Evolutionary conservation across 78 protist genomes (phyloP).

Genomic region (Salpingoeca rosetta): DNA sequence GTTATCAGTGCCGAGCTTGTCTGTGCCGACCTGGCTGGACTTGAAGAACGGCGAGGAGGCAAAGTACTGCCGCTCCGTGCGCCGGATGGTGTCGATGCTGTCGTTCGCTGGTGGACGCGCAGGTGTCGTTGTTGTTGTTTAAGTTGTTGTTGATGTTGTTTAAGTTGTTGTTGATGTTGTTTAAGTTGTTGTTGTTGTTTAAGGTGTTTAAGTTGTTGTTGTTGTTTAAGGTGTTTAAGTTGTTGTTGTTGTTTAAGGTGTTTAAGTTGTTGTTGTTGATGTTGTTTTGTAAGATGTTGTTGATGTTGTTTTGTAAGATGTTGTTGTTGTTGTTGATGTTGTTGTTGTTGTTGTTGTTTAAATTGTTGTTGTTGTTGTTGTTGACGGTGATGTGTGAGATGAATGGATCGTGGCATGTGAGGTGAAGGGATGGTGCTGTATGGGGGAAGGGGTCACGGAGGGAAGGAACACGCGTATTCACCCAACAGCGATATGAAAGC

Average conservation of each 20-base stretch:
- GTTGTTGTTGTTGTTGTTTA: not conserved
- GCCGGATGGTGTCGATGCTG: not conserved
- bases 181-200: too few species aligned
- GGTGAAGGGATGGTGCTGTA: not conserved
- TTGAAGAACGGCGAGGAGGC: not conserved
- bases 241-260: not conserved
- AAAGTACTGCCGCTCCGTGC: not conserved
- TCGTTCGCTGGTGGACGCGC: too few species aligned
- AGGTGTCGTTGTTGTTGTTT: too few species aligned
- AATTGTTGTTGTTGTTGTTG: not conserved
- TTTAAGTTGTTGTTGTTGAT: not conserved
- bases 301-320: not conserved
- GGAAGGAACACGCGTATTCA: not conserved
- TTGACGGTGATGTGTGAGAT: not conserved
- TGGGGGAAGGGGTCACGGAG: not conserved
- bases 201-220: not conserved
- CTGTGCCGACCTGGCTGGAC: not conserved
- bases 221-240: not conserved
- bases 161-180: too few species aligned
- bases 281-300: not conserved
- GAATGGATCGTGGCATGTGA: too few species aligned
- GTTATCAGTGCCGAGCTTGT: not conserved
- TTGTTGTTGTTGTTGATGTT: not conserved
- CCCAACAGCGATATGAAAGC: not conserved
- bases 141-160: too few species aligned